Base-by-base conservation (phyloP, 805 yeast species). In the Danielia reshetovae region DNA sequence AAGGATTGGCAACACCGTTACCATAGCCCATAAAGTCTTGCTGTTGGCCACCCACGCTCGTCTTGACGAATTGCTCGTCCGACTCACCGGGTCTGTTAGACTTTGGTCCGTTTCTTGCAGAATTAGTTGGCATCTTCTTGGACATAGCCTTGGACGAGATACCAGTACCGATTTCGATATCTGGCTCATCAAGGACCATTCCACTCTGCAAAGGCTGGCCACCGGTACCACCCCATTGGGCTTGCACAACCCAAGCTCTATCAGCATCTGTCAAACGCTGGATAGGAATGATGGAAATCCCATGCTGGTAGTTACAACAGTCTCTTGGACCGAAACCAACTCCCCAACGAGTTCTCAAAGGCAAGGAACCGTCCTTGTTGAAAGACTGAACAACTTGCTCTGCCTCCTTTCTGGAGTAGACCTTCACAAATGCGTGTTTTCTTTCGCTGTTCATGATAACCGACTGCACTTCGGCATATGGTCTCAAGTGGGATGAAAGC, bases 321-420 rank as follows among this genome's bases (percentile, higher is more conserved):
- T 93, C 97, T 67, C 98, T 79, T 35, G 98, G 98, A 4, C 98
- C 98, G 54, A 85, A 93, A 1, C 98, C 98, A 43, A 93, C 97
- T 47, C 97, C 98, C 98, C 98, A 93, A 56, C 96, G 75, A 4
- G 94, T 85, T 62, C 97, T 77, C 48, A 93, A 68, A 47, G 77
- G 66, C 55, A 67, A 63, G 7, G 75, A 59, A 26, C 83, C 81
- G 42, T 79, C 81, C 47, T 80, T 77, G 52, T 78, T 78, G 64
- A 89, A 87, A 27, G 79, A 75, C 26, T 74, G 69, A 38, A 87
- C 73, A 10, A 88, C 88, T 41, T 70, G 75, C 57, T 85, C 96
- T 19, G 98, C 98, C 60, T 90, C 97, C 24, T 70, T 73, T 61
- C 98, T 77, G 15, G 95, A 85, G 57, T 84, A 87, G 17, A 89